phyloP scores from a whole-genome alignment of 1,139 yeast genomes.

The Magnusiomyces suaveolens region DNA sequence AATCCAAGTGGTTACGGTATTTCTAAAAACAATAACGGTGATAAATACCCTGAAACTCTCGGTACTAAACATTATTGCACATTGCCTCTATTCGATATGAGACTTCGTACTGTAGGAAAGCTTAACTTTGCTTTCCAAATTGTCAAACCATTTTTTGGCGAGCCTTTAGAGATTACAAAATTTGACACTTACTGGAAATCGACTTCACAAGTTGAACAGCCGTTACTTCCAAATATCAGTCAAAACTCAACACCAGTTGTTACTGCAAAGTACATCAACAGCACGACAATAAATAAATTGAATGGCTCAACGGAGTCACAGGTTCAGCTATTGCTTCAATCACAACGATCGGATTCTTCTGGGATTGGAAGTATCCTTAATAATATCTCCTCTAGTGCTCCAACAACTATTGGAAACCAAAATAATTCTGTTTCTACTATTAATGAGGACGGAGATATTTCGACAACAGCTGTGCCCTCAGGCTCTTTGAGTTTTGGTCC shows the following conservation, averaged over 20 bases:
- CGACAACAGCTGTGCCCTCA: no score
- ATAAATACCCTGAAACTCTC: conserved; percentile 19
- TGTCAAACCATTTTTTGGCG: conserved; percentile 82
- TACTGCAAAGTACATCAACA: background rate
- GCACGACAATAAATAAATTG: background rate
- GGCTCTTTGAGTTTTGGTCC: no score
- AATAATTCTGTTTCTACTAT: conserved; percentile 12
- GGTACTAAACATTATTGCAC: conserved; percentile 35
- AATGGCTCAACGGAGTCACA: conserved; percentile 9
- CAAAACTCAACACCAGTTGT: background rate
- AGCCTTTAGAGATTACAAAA: conserved; percentile 77
- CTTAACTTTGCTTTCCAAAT: conserved; percentile 69
- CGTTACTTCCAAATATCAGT: background rate
- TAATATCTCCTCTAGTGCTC: conserved; percentile 5
- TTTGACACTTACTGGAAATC: conserved; percentile 97
- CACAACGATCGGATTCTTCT: conserved; percentile 9
- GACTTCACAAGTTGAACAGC: conserved; percentile 41
- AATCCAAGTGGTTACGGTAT: conserved; percentile 8
- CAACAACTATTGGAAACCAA: background rate
- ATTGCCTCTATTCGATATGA: conserved; percentile 71
- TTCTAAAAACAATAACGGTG: conserved; percentile 16
- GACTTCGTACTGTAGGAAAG: conserved; percentile 76
- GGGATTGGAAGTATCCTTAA: conserved; percentile 5
- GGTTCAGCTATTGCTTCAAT: conserved; percentile 14
- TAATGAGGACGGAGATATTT: background rate